Percentiles rank a stretch among this genome's conserved stretches.
Evolutionary conservation across 2,329 filamentous ascomycete species (phyloP).

Genomic region (Juglanconis sp.): DNA sequence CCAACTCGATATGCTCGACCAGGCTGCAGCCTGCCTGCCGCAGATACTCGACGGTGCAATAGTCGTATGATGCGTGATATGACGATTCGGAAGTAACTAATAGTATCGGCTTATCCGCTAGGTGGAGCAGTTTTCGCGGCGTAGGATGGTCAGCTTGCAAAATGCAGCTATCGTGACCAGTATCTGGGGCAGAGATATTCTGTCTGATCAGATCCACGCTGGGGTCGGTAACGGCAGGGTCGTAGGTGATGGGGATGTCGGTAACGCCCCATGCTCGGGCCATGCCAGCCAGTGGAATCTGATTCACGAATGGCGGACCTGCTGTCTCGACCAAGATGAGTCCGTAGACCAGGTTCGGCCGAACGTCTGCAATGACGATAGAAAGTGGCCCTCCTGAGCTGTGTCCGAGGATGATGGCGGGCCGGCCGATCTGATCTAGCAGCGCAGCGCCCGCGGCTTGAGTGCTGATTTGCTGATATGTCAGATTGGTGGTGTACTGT

Average conservation of each 20-base stretch:
- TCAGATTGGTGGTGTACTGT: conserved; percentile 32
- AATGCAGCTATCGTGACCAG: conserved; percentile 24
- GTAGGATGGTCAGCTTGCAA: conserved; percentile 34
- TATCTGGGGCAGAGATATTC: conserved; percentile 23
- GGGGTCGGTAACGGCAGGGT: conserved; percentile 37
- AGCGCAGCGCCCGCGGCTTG: conserved; percentile 39
- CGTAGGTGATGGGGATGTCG: conserved; percentile 46
- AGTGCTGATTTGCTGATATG: conserved; percentile 33
- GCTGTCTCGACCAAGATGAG: conserved; percentile 44
- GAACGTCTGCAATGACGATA: conserved; percentile 39
- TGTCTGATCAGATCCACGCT: conserved; percentile 31
- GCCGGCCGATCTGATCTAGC: conserved; percentile 40
- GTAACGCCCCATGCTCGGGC: conserved; percentile 43
- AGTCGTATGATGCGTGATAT: conserved; percentile 44
- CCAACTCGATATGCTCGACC: conserved; percentile 34
- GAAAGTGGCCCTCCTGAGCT: conserved; percentile 43
- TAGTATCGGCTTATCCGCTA: conserved; percentile 33
- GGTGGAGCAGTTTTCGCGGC: conserved; percentile 33
- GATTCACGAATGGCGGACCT: conserved; percentile 45
- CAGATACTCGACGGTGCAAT: conserved; percentile 38
- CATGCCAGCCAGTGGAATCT: conserved; percentile 32
- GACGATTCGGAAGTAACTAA: conserved; percentile 40
- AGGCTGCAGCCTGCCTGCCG: conserved; percentile 35
- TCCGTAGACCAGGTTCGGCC: conserved; percentile 37
- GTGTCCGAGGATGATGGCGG: conserved; percentile 40